A percentile compares a stretch with the other conserved stretches of the same genome.
These are phyloP conservation scores for Chytridiales sp. DNA, from an alignment of 371 early-diverging fungal species.

Conservation along the genomic window DNA sequence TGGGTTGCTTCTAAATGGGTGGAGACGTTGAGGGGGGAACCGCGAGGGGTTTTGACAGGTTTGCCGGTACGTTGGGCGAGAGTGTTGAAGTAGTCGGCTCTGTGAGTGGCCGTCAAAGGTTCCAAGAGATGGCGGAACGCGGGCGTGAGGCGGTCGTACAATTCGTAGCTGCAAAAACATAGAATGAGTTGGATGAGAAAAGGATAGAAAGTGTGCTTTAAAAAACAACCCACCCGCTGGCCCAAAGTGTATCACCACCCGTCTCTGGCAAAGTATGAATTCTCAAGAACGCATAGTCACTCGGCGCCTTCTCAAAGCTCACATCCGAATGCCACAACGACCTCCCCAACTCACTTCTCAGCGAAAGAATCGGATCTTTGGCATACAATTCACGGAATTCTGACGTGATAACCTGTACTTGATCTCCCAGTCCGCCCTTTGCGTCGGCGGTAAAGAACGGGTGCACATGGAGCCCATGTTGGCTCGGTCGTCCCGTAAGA, in stretches of 20 bases:
- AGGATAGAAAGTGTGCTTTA: not conserved
- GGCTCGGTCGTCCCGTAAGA: constrained; percentile 12
- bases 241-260: constrained; percentile 47
- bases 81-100: constrained; percentile 39
- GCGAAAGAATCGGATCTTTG: not conserved
- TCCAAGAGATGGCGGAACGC: constrained; percentile 58
- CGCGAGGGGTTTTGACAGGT: constrained; percentile 12
- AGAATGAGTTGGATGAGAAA: no score
- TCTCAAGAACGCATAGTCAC: constrained; percentile 56
- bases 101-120: constrained; percentile 62
- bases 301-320: constrained; percentile 57
- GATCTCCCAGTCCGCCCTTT: constrained; percentile 17
- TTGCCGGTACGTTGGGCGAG: constrained; percentile 3
- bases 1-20: constrained; percentile 34
- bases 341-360: not conserved
- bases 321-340: not conserved
- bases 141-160: constrained; percentile 60
- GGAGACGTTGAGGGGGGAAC: constrained; percentile 21
- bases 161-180: constrained; percentile 58
- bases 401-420: constrained; percentile 22
- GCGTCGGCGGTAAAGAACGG: constrained; percentile 42
- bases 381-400: constrained; percentile 21
- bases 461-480: constrained; percentile 51
- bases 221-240: not conserved
- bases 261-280: constrained; percentile 53